Percentiles rank a stretch among this genome's conserved stretches.
Conservation (phyloP, 2,329 filamentous ascomycete genomes). For the Pseudogymnoascus sp. region DNA sequence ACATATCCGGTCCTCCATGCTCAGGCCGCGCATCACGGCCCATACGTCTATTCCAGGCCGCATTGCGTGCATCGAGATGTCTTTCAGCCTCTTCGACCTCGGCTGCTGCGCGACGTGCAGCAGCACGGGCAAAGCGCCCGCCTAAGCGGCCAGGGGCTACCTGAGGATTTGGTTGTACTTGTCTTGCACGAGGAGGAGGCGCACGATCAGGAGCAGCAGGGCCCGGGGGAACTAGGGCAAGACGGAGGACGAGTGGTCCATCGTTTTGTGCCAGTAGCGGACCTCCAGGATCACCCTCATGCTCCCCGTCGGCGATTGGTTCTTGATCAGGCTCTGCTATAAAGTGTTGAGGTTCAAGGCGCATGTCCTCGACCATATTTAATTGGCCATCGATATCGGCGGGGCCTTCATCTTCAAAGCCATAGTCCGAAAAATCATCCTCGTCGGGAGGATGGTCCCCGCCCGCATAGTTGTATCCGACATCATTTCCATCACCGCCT, state of each 20-base stretch:
- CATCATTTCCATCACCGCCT: slow-evolving; percentile 57
- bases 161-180: background rate
- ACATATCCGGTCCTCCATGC: background rate
- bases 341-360: background rate
- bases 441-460: slow-evolving; percentile 9
- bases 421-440: background rate
- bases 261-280: slow-evolving; percentile 20
- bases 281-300: background rate
- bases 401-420: slow-evolving; percentile 9
- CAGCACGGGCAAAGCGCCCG: background rate
- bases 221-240: slow-evolving; percentile 22
- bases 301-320: background rate
- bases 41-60: slow-evolving; percentile 3
- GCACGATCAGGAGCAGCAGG: slow-evolving; percentile 7
- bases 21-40: background rate
- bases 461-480: slow-evolving; percentile 23
- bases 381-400: background rate
- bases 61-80: background rate
- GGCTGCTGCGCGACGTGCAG: background rate
- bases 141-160: background rate
- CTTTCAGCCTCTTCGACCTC: slow-evolving; percentile 2
- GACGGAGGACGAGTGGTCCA: slow-evolving; percentile 28
- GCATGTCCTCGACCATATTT: background rate
- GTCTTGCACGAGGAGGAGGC: slow-evolving; percentile 14
- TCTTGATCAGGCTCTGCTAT: slow-evolving; percentile 8